A percentile compares a stretch with the other conserved stretches of the same genome.
phyloP scores from a whole-genome alignment of 305 asterid species.

The Fraxinus albicans region DNA sequence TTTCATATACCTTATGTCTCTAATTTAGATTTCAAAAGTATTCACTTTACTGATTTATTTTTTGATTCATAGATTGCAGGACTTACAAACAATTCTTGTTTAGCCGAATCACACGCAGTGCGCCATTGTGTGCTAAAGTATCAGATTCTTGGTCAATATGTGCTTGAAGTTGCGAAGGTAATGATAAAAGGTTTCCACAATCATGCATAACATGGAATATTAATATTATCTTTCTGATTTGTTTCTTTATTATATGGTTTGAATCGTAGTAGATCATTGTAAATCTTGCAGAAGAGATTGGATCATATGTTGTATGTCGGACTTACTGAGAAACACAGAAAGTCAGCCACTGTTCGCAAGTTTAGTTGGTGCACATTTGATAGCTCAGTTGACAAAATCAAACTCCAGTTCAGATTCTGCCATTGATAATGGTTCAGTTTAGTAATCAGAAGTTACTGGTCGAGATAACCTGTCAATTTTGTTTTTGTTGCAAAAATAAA shows the following conservation, averaged over 20 bases:
- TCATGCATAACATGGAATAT: neutral
- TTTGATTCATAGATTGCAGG: slow-evolving; percentile 70
- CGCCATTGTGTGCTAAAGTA: slow-evolving; percentile 79
- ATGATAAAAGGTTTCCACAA: slow-evolving; percentile 18
- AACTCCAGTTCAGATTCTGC: slow-evolving; percentile 35
- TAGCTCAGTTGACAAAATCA: slow-evolving; percentile 58
- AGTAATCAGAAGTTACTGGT: slow-evolving; percentile 16
- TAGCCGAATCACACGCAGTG: slow-evolving; percentile 70
- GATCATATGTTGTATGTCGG: slow-evolving; percentile 87
- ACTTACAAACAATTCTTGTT: slow-evolving; percentile 85
- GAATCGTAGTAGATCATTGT: slow-evolving; percentile 35
- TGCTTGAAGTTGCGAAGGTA: slow-evolving; percentile 95
- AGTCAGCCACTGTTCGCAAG: slow-evolving; percentile 92
- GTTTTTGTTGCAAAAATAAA: neutral
- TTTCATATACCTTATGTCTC: neutral
- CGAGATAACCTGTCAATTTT: neutral
- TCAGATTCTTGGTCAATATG: slow-evolving; percentile 71
- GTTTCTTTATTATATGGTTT: slow-evolving; percentile 28
- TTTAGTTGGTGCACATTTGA: slow-evolving; percentile 89
- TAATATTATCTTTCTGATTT: slow-evolving; percentile 14
- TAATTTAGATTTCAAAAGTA: slow-evolving; percentile 4
- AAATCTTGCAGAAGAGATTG: slow-evolving; percentile 80
- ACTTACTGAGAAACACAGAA: slow-evolving; percentile 87
- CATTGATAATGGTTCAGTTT: slow-evolving; percentile 45
- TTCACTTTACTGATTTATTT: slow-evolving; percentile 8